Evolutionary conservation across 768 basidiomycete genomes (phyloP), one percentile per base, ranked within the genome.

Genomic region (Ramaria sp.): DNA sequence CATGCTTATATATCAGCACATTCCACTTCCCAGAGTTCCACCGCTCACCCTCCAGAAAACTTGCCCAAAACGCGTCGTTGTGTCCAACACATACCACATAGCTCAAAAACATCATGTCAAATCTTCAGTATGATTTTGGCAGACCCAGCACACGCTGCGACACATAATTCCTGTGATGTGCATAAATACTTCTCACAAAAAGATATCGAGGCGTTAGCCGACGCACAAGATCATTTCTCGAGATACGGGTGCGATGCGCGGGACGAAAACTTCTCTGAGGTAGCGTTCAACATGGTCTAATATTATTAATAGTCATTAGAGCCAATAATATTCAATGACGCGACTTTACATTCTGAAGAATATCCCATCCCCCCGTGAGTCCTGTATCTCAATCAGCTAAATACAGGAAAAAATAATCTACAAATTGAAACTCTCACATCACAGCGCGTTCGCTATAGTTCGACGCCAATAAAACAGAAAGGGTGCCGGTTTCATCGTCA

Each of bases 341-440:
- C 56, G 55, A 3, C 45, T 32, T 49, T 52, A 52, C 48, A 61
- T 48, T 59, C 60, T 1, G 34, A 32, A 5, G 60, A 56, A 48
- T 55, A 61, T 15, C 60, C 60, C 58, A 59, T 61, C 10, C 58
- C 60, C 0, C 60, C 58, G 39, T 59, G 60, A 15, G 56, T 56
- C 51, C 57, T 57, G 37, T 20, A 25, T 34, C 22, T 20, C 8
- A 55, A 12, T n/a, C 16, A 2, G 16, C 24, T 5, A 50, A 6
- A 13, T 24, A 13, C 38, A 24, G 10, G 9, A 9, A 42, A 27
- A 18, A 54, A 54, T 18, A 15, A 32, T 3, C 22, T 13, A 34
- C n/a, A 27, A 32, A 45, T 20, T 37, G 3, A 30, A 22, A 47
- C 5, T 47, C 53, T 28, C 12, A 55, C 53, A 55, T 28, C 12